These are phyloP conservation scores for Aspergillus incahuasiensis DNA, from an alignment of 495 filamentous ascomycete species.

Conservation along the genomic window DNA sequence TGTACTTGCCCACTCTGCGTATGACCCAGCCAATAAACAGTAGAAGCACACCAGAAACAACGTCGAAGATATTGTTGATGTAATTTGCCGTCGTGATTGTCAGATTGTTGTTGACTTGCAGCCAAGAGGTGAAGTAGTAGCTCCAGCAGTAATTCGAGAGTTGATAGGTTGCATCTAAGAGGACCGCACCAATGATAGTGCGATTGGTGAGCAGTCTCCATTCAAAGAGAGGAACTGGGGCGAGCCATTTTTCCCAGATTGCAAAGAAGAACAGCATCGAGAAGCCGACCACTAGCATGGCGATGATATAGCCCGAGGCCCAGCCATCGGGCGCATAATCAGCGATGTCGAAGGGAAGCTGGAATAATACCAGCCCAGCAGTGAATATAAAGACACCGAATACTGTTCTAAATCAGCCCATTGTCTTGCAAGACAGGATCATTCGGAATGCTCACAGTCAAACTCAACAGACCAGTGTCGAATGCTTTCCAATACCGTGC, in stretches of 20 bases:
- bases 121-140: constrained; percentile 62
- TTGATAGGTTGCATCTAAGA: constrained; percentile 54
- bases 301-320: constrained; percentile 47
- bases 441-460: constrained; percentile 37
- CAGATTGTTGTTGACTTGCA: constrained; percentile 65
- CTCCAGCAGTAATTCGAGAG: constrained; percentile 53
- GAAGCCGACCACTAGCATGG: constrained; percentile 55
- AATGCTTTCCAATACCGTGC: constrained; percentile 35
- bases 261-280: constrained; percentile 49
- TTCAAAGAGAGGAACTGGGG: constrained; percentile 53
- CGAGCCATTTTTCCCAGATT: constrained; percentile 50
- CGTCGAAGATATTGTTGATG: constrained; percentile 46
- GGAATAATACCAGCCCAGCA: constrained; percentile 55
- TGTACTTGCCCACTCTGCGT: constrained; percentile 51
- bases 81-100: constrained; percentile 50
- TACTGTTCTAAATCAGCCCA: constrained; percentile 17
- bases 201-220: constrained; percentile 54
- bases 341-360: constrained; percentile 55
- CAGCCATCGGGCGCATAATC: constrained; percentile 42
- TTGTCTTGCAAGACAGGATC: background rate
- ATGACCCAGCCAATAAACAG: constrained; percentile 51
- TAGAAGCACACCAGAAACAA: constrained; percentile 41
- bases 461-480: constrained; percentile 53
- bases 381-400: constrained; percentile 53
- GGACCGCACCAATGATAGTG: constrained; percentile 59